These are phyloP conservation scores for Syncephalis plumigaleata DNA, from an alignment of 371 early-diverging fungal species.

Conservation along the genomic window DNA sequence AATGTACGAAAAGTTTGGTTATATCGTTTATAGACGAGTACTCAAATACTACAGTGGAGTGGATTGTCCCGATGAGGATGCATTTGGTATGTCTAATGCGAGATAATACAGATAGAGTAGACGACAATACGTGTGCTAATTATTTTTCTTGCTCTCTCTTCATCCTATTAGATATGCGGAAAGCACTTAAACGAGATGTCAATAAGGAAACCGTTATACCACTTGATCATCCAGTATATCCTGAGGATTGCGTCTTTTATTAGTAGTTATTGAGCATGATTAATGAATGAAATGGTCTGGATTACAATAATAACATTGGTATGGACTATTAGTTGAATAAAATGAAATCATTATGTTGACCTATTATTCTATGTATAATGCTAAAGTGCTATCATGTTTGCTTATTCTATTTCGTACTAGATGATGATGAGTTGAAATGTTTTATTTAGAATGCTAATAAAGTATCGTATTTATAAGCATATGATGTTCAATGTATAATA, in stretches of 20 bases:
- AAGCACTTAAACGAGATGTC: conserved; percentile 62
- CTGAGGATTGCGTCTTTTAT: conserved; percentile 2
- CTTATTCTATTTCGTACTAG: too few relatives aligned
- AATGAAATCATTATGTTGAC: too few relatives aligned
- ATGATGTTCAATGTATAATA: too few relatives aligned
- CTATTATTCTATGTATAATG: too few relatives aligned
- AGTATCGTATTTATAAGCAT: too few relatives aligned
- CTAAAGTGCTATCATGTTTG: too few relatives aligned
- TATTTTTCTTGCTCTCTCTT: background rate
- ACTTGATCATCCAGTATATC: conserved; percentile 1
- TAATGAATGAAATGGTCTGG: too few relatives aligned
- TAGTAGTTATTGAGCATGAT: background rate
- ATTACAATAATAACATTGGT: too few relatives aligned
- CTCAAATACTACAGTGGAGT: conserved; percentile 73
- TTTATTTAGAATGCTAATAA: too few relatives aligned
- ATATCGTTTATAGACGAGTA: conserved; percentile 81
- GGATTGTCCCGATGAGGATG: conserved; percentile 55
- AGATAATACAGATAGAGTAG: background rate
- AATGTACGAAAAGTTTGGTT: conserved; percentile 94
- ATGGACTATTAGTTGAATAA: too few relatives aligned
- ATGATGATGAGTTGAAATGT: too few relatives aligned
- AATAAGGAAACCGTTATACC: conserved; percentile 35
- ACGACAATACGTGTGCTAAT: background rate
- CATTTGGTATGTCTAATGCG: conserved; percentile 45
- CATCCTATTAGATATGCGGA: conserved; percentile 59